phyloP scores from a whole-genome alignment of 306 rosid genomes.

The Ammopiptanthus mongolicus region DNA sequence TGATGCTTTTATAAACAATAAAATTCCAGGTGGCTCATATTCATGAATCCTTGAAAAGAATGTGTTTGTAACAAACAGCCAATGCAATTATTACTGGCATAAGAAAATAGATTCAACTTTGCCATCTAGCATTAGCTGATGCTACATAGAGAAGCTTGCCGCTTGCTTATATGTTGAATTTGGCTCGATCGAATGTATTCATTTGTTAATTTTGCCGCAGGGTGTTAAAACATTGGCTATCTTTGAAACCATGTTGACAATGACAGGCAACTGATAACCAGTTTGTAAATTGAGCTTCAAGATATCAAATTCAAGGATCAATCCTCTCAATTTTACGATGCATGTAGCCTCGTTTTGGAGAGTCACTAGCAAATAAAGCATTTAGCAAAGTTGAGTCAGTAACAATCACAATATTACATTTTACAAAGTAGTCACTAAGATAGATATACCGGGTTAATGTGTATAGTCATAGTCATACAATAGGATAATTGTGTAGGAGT shows the following conservation, averaged over 20 bases:
- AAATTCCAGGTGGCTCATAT: no score
- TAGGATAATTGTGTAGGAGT: not conserved
- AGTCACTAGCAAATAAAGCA: conserved; percentile 9
- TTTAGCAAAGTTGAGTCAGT: not conserved
- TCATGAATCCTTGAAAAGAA: no score
- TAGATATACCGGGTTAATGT: conserved; percentile 16
- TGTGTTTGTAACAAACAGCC: not conserved
- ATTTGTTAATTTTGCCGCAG: not conserved
- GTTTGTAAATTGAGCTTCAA: not conserved
- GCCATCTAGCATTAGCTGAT: not conserved
- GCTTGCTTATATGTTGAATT: not conserved
- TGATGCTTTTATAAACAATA: not conserved
- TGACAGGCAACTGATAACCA: not conserved
- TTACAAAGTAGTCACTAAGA: not conserved
- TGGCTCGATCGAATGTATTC: not conserved
- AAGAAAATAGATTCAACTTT: not conserved
- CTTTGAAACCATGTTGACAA: not conserved
- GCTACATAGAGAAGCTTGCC: not conserved
- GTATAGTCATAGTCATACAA: not conserved
- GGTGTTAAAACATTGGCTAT: not conserved
- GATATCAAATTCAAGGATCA: not conserved
- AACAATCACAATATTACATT: no score
- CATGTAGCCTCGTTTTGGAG: not conserved
- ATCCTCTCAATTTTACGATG: not conserved
- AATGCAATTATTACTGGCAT: not conserved